Evolutionary conservation across 805 yeast species (phyloP), one percentile per base, ranked within the genome.

Genomic region (Metschnikowia reukaufii): DNA sequence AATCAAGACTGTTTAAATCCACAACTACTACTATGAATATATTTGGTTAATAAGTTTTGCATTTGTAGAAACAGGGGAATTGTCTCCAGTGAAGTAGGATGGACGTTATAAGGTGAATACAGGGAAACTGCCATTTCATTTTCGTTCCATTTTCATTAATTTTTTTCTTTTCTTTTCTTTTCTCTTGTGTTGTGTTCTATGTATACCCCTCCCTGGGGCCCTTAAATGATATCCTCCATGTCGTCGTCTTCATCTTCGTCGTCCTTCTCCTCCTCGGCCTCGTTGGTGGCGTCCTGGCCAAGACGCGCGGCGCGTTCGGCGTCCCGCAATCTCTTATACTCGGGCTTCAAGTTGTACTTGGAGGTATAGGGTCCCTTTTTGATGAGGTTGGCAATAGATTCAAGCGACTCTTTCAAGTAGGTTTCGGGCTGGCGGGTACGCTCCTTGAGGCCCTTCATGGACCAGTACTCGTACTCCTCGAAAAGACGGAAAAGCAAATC

Each of bases 391-490:
- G 98, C 98, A 60, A 94, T 88, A 39, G 86, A 81, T 51, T 92
- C 99, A 40, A 94, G 72, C 48, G 94, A 87, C 63, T 91, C 97
- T 62, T 91, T 89, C 53, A 94, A 73, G 64, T 88, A 95, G 17
- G 84, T 84, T 64, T 94, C 99, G 1, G 99, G 99, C 73, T 94
- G 99, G 59, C 85, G 84, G 2, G 97, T 90, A 56, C 96, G 80
- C 64, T 94, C 99, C 61, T 89, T 86, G 51, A 94, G 74, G 33
- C 97, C 97, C 67, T 90, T 90, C 76, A 94, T 77, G 9, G 94
- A 83, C 99, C 99, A 94, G 67, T 91, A 94, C 63, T 92, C 97
- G 65, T 86, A 89, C 64, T 91, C 95, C 66, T 90, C 97, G 67
- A 94, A 94, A 59, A 92, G 74, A 57, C 86, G 79, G 80, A 94